Evolutionary conservation across 345 rosid species (phyloP), one percentile per base, ranked within the genome.

Genomic region (Brassica carinata): DNA sequence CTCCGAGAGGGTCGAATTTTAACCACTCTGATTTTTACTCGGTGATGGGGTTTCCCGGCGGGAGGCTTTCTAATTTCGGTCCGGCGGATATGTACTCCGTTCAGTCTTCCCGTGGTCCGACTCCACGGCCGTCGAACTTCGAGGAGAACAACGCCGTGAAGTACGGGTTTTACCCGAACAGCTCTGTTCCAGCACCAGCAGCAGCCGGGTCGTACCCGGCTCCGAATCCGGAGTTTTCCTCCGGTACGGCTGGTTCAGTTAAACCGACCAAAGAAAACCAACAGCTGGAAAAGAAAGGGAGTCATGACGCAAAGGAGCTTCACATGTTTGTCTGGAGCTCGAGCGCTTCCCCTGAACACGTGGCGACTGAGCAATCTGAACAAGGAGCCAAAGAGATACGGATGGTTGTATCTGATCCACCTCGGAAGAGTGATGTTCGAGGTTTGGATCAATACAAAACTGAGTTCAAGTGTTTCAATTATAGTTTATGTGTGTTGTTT

Each of bases 271-370:
- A 69, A 34, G 84, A 75, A 31, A 78, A 57, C 48, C 86, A 31
- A 40, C 86, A 29, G 31, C 85, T 51, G 51, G 76, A 66, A 19
- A 55, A 5, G 9, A 91, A 91, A 82, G 85, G 84, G 23, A 89
- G 85, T 66, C 92, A 90, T 67, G 97, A 93, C 30, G 94, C 96
- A 0, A 93, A 85, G 86, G 99, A 96, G 84, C 89, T 93, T 31
- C 98, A 96, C 85, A 96, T 96, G 99, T 96, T 96, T 61, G 98
- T 96, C 7, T 96, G 99, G 99, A 93, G 99, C 87, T 92, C 99
- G 0, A 93, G 96, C 65, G 83, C 94, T 43, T 96, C 99, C 0
- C 99, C 98, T 14, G 97, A 94, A 19, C 80, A 87, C 5, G 90
- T 86, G 7, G 69, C 88, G 0, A 8, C 90, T 6, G 97, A 92